These are phyloP conservation scores for Tricholoma furcatifolium DNA, from an alignment of 768 basidiomycete genomes.

Conservation along the genomic window DNA sequence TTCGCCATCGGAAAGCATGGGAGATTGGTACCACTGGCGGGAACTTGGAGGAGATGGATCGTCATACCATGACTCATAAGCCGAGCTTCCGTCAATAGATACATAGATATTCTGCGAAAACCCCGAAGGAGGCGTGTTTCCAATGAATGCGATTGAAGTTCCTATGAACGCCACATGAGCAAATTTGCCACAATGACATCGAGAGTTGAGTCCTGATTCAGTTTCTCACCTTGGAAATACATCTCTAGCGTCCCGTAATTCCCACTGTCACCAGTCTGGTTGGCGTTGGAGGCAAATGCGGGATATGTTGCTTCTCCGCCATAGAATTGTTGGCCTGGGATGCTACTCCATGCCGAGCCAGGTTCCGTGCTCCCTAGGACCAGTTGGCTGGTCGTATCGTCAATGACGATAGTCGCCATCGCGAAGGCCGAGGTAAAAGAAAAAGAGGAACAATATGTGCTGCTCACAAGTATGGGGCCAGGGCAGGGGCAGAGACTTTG, in stretches of 20 bases:
- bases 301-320: neutral
- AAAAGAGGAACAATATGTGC: neutral
- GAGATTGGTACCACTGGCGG: conserved; percentile 2
- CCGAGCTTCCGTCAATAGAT: neutral
- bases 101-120: conserved; percentile 3
- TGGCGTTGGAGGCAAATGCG: neutral
- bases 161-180: neutral
- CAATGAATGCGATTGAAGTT: conserved; percentile 3
- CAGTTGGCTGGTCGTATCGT: neutral
- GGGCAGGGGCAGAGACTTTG: too few species aligned
- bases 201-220: neutral
- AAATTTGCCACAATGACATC: neutral
- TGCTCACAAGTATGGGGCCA: too few species aligned
- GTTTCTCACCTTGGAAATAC: neutral
- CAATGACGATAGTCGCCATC: conserved; percentile 1
- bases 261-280: neutral
- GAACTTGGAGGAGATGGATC: neutral
- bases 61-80: conserved; percentile 2
- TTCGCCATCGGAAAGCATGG: conserved; percentile 1
- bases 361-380: neutral
- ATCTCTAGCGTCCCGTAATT: neutral
- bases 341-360: neutral
- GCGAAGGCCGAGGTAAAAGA: neutral
- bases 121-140: neutral
- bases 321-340: neutral